Evolutionary conservation across 208 protist species (phyloP), one percentile per base, ranked within the genome.

Genomic region (Eutreptiella sp.): DNA sequence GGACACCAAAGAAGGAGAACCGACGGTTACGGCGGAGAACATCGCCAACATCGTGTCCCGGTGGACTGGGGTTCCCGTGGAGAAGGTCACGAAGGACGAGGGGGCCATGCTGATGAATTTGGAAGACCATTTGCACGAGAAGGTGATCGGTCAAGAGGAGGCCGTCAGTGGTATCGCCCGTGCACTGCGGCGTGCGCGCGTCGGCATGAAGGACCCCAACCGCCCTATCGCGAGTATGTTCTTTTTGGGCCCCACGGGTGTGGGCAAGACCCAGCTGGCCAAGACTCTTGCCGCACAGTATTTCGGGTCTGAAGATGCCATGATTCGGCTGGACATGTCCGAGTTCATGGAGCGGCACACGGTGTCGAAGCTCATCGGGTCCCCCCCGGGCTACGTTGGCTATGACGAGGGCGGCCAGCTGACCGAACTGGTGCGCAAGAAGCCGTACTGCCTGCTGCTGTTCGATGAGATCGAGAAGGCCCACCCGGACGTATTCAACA

Each of bases 381-480:
- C 94, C 2, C 94, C 96, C 31, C 95, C 97, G 21, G 96, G 97
- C 38, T 99, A 99, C 70, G 88, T 99, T 7, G 96, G 97, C 36
- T 96, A 97, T 66, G 95, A 99, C 9, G 84, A 98, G 63, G 96
- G 96, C 41, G 97, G 97, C 24, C 83, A 97, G 75, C 82, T 99
- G 38, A 99, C 97, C 3, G 95, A 99, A 75, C 84, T 93, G 4
- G 92, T 99, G 11, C 84, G 93, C 19, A 84, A 94, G 7, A 84
- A 92, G 31, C 94, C 95, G 0, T 97, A 98, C 77, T 80, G 81
- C 45, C 93, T 99, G 16, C 80, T 99, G 7, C 79, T 99, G 1
- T 95, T 99, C 46, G 97, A 99, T 64, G 97, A 99, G 73, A 80
- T 99, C 33, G 95, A 99, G 75, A 99, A 99, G 84, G 96, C 96